These are phyloP conservation scores for Boechera stricta DNA, from an alignment of 345 rosid genomes.

Conservation along the genomic window DNA sequence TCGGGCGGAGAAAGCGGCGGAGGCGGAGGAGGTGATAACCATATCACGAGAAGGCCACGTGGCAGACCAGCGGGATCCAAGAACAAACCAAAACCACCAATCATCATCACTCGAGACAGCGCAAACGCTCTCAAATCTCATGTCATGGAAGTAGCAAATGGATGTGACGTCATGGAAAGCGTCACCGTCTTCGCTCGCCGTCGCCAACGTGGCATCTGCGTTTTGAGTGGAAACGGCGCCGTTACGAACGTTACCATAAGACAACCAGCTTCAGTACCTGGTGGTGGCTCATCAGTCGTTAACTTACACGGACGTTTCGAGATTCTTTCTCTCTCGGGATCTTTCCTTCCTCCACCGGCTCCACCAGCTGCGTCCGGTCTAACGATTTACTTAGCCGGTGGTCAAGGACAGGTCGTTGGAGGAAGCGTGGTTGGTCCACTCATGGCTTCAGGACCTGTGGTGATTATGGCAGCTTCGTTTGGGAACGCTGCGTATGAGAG, in stretches of 20 bases:
- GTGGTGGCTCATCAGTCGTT: constrained; percentile 61
- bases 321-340: constrained; percentile 86
- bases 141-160: constrained; percentile 82
- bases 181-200: constrained; percentile 76
- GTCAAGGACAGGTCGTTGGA: constrained; percentile 97
- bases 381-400: constrained; percentile 90
- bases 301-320: constrained; percentile 91
- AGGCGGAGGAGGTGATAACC: constrained; percentile 54
- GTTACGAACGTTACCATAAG: constrained; percentile 78
- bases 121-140: constrained; percentile 96
- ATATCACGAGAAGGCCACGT: constrained; percentile 68
- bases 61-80: constrained; percentile 93
- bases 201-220: constrained; percentile 86
- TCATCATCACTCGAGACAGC: constrained; percentile 92
- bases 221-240: constrained; percentile 86
- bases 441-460: constrained; percentile 83
- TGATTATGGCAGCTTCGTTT: constrained; percentile 94
- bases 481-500: constrained; percentile 98
- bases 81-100: constrained; percentile 91
- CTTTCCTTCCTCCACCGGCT: constrained; percentile 93
- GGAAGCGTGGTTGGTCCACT: constrained; percentile 87
- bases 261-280: constrained; percentile 77
- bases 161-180: constrained; percentile 83
- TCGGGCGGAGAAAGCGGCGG: constrained; percentile 48
- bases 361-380: constrained; percentile 89